These are phyloP conservation scores for Penicillium mononematosum DNA, from an alignment of 495 filamentous ascomycete genomes.

Conservation along the genomic window DNA sequence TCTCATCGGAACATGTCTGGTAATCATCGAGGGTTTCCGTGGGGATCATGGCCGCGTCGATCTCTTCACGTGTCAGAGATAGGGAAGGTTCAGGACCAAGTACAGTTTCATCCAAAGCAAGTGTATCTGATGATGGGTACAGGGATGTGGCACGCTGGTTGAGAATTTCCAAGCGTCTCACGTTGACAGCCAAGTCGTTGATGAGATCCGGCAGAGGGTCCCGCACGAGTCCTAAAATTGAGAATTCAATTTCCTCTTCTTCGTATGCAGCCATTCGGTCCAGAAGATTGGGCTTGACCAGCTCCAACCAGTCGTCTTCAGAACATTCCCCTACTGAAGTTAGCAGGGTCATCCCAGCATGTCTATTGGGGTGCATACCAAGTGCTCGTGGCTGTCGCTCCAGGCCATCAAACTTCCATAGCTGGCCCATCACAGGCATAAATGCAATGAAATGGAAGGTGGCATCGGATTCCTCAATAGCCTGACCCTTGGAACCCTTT, in stretches of 20 bases:
- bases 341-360: not conserved
- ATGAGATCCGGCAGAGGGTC: constrained; percentile 49
- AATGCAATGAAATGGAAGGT: constrained; percentile 89
- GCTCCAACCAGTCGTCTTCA: constrained; percentile 49
- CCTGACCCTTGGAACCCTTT: constrained; percentile 32
- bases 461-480: constrained; percentile 48
- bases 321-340: constrained; percentile 34
- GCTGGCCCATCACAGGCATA: constrained; percentile 67
- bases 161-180: constrained; percentile 40
- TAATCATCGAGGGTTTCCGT: constrained; percentile 18
- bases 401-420: constrained; percentile 92
- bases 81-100: constrained; percentile 36
- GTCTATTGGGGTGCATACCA: constrained; percentile 46
- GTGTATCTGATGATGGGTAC: not conserved
- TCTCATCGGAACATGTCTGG: constrained; percentile 20
- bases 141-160: constrained; percentile 32
- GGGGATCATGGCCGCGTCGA: constrained; percentile 33
- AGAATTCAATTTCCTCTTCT: constrained; percentile 58
- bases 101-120: constrained; percentile 23
- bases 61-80: constrained; percentile 31
- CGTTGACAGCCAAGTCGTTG: constrained; percentile 45
- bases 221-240: constrained; percentile 52
- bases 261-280: constrained; percentile 53
- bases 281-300: constrained; percentile 47
- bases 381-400: constrained; percentile 69